phyloP scores from a whole-genome alignment of 108 stramenopile genomes.

The Mayamaea pseudoterrestris region DNA sequence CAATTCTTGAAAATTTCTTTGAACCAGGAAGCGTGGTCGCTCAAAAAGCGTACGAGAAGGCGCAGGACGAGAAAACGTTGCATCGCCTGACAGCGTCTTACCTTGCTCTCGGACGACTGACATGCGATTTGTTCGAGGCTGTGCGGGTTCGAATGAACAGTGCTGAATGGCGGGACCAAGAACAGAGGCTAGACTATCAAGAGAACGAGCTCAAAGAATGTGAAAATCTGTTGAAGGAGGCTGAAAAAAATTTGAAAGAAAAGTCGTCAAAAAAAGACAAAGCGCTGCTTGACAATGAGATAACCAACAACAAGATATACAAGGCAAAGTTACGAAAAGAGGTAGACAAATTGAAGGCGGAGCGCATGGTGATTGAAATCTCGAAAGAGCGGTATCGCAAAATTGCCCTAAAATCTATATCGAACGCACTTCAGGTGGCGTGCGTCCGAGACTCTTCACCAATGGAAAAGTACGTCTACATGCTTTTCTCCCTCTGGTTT shows the following conservation, averaged over 20 bases:
- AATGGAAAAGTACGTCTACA: constrained; percentile 50
- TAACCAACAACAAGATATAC: constrained; percentile 7
- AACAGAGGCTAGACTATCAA: constrained; percentile 17
- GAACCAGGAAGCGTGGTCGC: constrained; percentile 34
- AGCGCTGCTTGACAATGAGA: constrained; percentile 9
- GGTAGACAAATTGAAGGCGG: constrained; percentile 16
- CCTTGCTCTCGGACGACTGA: background rate
- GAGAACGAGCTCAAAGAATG: constrained; percentile 26
- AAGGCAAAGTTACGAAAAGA: too few relatives aligned
- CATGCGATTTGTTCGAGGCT: constrained; percentile 2
- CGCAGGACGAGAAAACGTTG: background rate
- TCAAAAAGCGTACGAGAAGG: background rate
- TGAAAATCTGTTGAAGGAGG: constrained; percentile 18
- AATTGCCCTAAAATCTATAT: constrained; percentile 45
- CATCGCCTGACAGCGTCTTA: background rate
- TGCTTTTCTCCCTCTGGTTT: constrained; percentile 70
- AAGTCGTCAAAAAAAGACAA: constrained; percentile 3
- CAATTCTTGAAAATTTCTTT: constrained; percentile 47
- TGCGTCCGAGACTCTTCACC: constrained; percentile 16
- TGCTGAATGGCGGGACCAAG: constrained; percentile 50
- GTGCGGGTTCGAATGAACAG: constrained; percentile 30
- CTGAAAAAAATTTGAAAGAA: constrained; percentile 12
- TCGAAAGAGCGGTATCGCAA: constrained; percentile 31
- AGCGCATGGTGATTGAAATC: constrained; percentile 21
- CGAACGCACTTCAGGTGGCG: constrained; percentile 32